Evolutionary conservation across 2,329 filamentous ascomycete species (phyloP).

Genomic region (Thielaviopsis ethacetica): DNA sequence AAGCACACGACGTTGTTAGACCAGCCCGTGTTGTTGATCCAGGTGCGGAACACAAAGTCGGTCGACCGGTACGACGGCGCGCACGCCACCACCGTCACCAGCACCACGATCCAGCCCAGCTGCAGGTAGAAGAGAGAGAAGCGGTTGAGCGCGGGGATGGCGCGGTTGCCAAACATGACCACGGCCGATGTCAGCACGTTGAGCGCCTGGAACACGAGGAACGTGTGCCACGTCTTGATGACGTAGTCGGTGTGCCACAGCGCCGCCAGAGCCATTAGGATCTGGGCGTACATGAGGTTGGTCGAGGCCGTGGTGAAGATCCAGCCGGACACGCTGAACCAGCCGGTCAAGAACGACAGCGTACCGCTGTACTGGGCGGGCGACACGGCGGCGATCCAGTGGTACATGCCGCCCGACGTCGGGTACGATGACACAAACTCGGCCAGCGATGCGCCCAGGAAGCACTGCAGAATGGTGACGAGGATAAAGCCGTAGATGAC

Average conservation of each 20-base stretch:
- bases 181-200: conserved; percentile 27
- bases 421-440: conserved; percentile 33
- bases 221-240: conserved; percentile 31
- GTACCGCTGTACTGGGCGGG: conserved; percentile 15
- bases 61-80: conserved; percentile 27
- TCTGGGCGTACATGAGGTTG: conserved; percentile 26
- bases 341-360: conserved; percentile 9
- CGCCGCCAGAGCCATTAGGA: conserved; percentile 25
- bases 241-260: conserved; percentile 21
- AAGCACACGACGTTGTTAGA: conserved; percentile 31
- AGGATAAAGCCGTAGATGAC: conserved; percentile 35
- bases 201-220: conserved; percentile 26
- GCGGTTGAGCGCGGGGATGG: conserved; percentile 26
- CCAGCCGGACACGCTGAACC: conserved; percentile 15
- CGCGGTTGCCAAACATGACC: conserved; percentile 31
- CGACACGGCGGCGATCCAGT: conserved; percentile 32
- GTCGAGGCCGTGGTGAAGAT: conserved; percentile 29
- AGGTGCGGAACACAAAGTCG: conserved; percentile 35
- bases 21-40: conserved; percentile 37
- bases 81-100: conserved; percentile 30
- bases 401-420: conserved; percentile 33
- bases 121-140: conserved; percentile 30
- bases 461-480: conserved; percentile 29
- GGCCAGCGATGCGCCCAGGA: conserved; percentile 25
- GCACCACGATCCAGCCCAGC: conserved; percentile 28